Base-by-base conservation (phyloP, 306 rosid species). In the Cucurbita argyrosperma region DNA sequence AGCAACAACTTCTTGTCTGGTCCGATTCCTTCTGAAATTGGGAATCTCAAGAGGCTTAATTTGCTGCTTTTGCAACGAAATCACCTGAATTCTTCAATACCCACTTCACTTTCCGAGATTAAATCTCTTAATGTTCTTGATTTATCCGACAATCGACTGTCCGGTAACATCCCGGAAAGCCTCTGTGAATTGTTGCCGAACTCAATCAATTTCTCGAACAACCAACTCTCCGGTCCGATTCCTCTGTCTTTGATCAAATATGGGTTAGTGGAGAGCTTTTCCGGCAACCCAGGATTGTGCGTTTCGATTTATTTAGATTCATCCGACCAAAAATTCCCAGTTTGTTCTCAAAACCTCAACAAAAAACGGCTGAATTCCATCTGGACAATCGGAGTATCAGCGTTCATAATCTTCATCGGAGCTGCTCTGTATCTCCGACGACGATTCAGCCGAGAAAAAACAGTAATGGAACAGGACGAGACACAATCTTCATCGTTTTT, bases 121-220 rank as follows among this genome's bases (percentile, higher is more conserved):
- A 82, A 69, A 72, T 89, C 89, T 45, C 89, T 95, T 75, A 95
- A 95, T 77, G 96, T 95, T 80, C 99, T 95, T 65, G 99, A 95
- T 74, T 90, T 91, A 72, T 95, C 99, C 47, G 84, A 84, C 72
- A 95, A 95, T 76, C 88, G 75, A 4, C 75, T 95, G 76, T 88
- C 96, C 0, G 99, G 99, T 6, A 83, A 74, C 8, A 95, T 95
- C 80, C 99, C 97, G 35, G 99, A 89, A 37, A 91, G 91, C 50
- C 90, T 95, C 67, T 78, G 85, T 10, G 82, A 82, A 8, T 69
- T 95, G 78, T 60, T 95, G 19, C 97, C 97, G 1, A 95, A 89
- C 75, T 95, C 96, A 0, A 88, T 95, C 76, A 91, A 95, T 79
- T 88, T 95, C 79, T 89, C 99, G 10, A 86, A 89, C 73, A 95